Evolutionary conservation across 2,329 filamentous ascomycete genomes (phyloP), one percentile per base, ranked within the genome.

Genomic region (Aspergillus cejpii): DNA sequence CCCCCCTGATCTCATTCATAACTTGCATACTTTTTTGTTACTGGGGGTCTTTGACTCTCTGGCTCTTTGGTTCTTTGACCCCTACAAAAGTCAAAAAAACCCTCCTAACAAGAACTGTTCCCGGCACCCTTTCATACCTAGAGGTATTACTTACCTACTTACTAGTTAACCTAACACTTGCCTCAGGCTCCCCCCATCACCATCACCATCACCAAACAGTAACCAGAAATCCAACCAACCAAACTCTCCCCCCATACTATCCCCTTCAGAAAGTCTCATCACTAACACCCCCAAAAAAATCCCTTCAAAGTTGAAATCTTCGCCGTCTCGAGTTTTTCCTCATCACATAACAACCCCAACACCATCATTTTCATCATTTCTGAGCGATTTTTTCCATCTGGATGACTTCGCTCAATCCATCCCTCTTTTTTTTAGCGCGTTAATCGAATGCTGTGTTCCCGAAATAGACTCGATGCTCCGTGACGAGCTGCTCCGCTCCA

Each of bases 391-490:
- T 65, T 65, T 62, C 58, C 55, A 59, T 64, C 66, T 69, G 64
- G 60, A 67, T 67, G 67, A 63, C 61, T 62, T 62, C 58, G 60
- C 59, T 65, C 63, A 62, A 59, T 56, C 50, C 50, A 57, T 57
- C 59, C 47, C 55, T 54, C 55, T 63, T 60, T 56, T 60, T 73
- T 69, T 68, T 58, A 61, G 64, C 67, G 65, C 67, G 67, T 69
- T 64, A 71, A 70, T 73, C 69, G 70, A 66, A 73, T 73, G 71
- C 64, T 65, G 67, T 65, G 60, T 69, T 65, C 61, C 66, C 63
- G 60, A 69, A 66, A 59, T 68, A 68, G 67, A 64, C 69, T 68
- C 68, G 62, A 73, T 73, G 70, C 67, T 71, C 67, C 65, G 66
- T 56, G 68, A 72, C 65, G 69, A 72, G 67, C 69, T 71, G 58